Base-by-base conservation (phyloP, 371 early-diverging fungal genomes). In the Catenaria anguillulae region DNA sequence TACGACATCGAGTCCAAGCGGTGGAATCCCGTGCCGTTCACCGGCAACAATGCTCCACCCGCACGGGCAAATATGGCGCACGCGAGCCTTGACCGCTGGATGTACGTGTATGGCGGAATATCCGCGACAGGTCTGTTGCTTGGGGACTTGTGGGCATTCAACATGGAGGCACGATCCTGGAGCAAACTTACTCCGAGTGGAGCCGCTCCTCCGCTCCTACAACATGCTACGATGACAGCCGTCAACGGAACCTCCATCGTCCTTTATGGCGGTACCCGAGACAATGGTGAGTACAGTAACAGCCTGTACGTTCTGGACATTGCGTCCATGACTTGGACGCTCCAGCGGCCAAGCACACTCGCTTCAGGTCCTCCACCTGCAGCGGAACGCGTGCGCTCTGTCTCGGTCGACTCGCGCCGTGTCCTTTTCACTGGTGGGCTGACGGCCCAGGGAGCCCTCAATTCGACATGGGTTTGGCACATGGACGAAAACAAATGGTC, bases 181-280 rank as follows among this genome's bases (percentile, higher is more conserved):
- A 6, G 45, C 10, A 50, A 19, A 6, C 33, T 62, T 0, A 5
- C 64, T 12, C 23, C 35, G 0, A 8, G 10, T 2, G 50, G 35
- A 5, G 10, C 52, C 4, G 5, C 40, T 40, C 17, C 40, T 40
- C 42, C 24, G 2, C 46, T 58, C 5, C 24, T 17, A 10, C 46
- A 40, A 2, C n/a, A 31, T 19, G 48, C 63, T 6, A n/a, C 42
- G 6, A 42, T 66, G 43, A 23, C 26, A 6, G 60, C 55, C 26
- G 63, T 56, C 55, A 66, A 66, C 56, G 46, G 56, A 40, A 66
- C 63, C 63, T 33, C 43, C 4, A 43, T 66, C 12, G n/a, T 60
- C 17, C 63, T 66, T 26, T 66, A 45, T 29, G 66, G 66, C 21
- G 66, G 66, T 21, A 42, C 26, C 45, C 33, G 63, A 48, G 66